Evolutionary conservation across 1,284 basidiomycete species (phyloP), one percentile per base, ranked within the genome.

Genomic region (Ganoderma boninense): DNA sequence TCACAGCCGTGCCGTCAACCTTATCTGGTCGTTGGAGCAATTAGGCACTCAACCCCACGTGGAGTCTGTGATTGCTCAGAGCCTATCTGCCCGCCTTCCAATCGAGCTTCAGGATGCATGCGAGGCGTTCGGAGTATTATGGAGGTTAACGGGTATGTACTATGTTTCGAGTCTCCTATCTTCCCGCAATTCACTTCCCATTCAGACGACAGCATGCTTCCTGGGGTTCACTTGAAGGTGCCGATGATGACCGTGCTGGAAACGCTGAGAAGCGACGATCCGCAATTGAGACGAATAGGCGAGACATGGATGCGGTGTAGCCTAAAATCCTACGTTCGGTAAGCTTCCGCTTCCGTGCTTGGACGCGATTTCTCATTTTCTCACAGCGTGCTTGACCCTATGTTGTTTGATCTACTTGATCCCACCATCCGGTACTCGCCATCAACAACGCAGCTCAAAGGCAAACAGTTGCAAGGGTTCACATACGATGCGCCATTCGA

Each of bases 301-400:
- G 97, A 98, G 80, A 96, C 96, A 0, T 98, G 97, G 97, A 96
- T 98, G 93, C 89, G 96, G 40, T 96, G 94, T 77, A 96, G 92
- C 77, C 85, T 97, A n/a, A 93, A 92, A 77, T 97, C 95, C 0
- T 97, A 97, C 80, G 84, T 95, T 69, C 89, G 96, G 95, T 96
- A 80, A 65, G 85, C 69, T 54, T 42, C 44, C n/a, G 61, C 65
- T 42, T 57, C 59, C 32, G 68, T 35, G 43, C 54, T 44, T 57
- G 66, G 13, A 52, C 38, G 2, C 59, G 63, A 67, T 35, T 63
- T 66, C 64, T 70, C 65, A 67, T 71, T 57, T 70, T 73, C 40
- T 56, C 49, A 69, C 77, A 94, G 95, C n/a, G 85, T 97, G 40
- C 84, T 98, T 49, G 96, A 98, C 77, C 96, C 96, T 0, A 87